Base-by-base conservation (phyloP, 192 early-diverging fungal genomes). In the Coemansia sp. region DNA sequence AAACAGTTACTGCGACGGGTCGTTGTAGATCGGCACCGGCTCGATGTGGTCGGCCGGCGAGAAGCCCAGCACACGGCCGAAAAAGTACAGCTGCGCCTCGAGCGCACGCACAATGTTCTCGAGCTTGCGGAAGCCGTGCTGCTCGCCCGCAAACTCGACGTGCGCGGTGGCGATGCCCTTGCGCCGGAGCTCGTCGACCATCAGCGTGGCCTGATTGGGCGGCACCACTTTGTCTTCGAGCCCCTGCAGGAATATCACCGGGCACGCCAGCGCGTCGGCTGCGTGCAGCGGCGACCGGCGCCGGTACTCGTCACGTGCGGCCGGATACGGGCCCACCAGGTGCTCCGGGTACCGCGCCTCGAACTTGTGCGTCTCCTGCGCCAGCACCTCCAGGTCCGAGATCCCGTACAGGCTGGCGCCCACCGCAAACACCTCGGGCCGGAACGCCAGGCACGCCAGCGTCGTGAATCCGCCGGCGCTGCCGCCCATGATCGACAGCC, bases 351-450 rank as follows among this genome's bases (percentile, higher is more conserved):
- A 88, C 53, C 67, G 67, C 19, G 78, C 65, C 62, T 91, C 90
- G 57, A 91, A 90, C 60, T 89, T 91, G 74, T 90, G 90, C n/a
- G 88, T 90, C 21, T 44, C 53, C 62, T 83, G 75, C 15, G 78
- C 78, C 60, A 91, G 55, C 0, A 77, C 58, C 25, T 80, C 82
- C 26, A 91, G 70, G 46, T 88, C 85, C 0, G 83, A 85, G 26
- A 91, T 84, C 28, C 90, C 90, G 51, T 82, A 91, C 21, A 82
- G 78, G 22, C 79, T 81, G 22, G 83, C 79, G 17, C 87, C 88
- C 1, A 83, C 84, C 20, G 80, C 83, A 77, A 91, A 91, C 22
- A 88, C 85, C 20, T 85, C 75, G 8, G 74, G 74, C 8, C 82
- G 75, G 68, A 88, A 89, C 7, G 88, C 81, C 35, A 88, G 58